Evolutionary conservation across 768 basidiomycete genomes (phyloP).

Genomic region (Suillus bovinus): DNA sequence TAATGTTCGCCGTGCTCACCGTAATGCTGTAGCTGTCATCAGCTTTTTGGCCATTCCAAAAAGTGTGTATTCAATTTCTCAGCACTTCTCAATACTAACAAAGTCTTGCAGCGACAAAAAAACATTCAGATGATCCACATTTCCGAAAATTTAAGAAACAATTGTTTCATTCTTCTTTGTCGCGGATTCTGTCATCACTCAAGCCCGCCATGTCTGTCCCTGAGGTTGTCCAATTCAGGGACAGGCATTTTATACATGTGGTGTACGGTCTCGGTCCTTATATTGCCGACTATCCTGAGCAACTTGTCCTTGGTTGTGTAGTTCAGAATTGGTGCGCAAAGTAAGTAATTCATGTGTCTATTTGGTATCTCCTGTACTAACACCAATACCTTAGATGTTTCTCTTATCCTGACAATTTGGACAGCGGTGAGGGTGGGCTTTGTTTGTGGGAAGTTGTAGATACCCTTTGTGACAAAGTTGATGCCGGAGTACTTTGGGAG

Average conservation of each 20-base stretch:
- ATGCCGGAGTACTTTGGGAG: not conserved
- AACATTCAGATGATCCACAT: too few species aligned
- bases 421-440: not conserved
- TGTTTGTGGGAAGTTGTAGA: not conserved
- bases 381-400: not conserved
- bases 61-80: too few species aligned
- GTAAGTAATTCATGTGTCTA: constrained; percentile 17
- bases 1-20: constrained; percentile 20
- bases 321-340: constrained; percentile 38
- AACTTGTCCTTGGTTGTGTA: not conserved
- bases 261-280: not conserved
- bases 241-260: too few species aligned
- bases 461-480: not conserved
- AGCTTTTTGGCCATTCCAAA: constrained; percentile 25
- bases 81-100: too few species aligned
- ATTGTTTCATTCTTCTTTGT: too few species aligned
- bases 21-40: constrained; percentile 16
- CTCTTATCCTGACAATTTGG: not conserved
- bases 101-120: too few species aligned
- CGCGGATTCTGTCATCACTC: too few species aligned
- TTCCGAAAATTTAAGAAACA: too few species aligned
- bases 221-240: too few species aligned
- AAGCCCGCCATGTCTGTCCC: too few species aligned
- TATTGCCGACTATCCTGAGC: not conserved
- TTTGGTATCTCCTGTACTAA: not conserved